phyloP scores from a whole-genome alignment of 2,329 filamentous ascomycete species.

The Alternaria brassicicola region DNA sequence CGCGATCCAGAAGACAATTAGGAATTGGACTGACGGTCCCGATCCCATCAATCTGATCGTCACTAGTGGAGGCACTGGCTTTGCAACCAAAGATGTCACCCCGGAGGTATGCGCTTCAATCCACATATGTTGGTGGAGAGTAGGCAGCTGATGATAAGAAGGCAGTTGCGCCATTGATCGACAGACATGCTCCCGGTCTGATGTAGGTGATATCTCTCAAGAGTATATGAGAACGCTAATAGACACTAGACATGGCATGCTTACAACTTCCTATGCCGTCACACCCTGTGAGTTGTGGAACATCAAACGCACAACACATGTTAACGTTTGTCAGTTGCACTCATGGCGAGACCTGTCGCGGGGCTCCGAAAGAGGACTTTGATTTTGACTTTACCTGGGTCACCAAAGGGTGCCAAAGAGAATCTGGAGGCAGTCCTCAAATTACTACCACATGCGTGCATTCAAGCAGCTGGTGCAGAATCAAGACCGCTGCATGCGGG shows the following conservation, averaged over 20 bases:
- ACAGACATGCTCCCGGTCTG: slow-evolving; percentile 85
- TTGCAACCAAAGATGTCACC: slow-evolving; percentile 82
- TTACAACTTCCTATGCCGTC: slow-evolving; percentile 79
- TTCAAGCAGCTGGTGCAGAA: slow-evolving; percentile 82
- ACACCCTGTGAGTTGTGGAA: slow-evolving; percentile 79
- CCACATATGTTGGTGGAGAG: neutral
- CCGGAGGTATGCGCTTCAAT: slow-evolving; percentile 70
- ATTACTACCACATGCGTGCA: slow-evolving; percentile 92
- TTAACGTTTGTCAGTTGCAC: slow-evolving; percentile 69
- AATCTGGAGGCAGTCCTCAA: slow-evolving; percentile 89
- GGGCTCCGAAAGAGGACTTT: slow-evolving; percentile 82
- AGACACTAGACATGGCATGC: slow-evolving; percentile 77
- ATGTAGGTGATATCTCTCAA: slow-evolving; percentile 59
- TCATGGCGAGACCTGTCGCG: slow-evolving; percentile 94
- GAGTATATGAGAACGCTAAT: slow-evolving; percentile 16
- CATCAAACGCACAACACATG: neutral
- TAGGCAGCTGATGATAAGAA: slow-evolving; percentile 44
- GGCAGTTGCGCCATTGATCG: slow-evolving; percentile 79
- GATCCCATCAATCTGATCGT: slow-evolving; percentile 73
- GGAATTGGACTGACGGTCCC: slow-evolving; percentile 72
- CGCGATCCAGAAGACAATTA: slow-evolving; percentile 76
- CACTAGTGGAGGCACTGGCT: slow-evolving; percentile 92
- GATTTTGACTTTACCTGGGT: slow-evolving; percentile 89
- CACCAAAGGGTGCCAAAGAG: slow-evolving; percentile 92
- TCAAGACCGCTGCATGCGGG: slow-evolving; percentile 81